Base-by-base conservation (phyloP, 345 rosid genomes). In the Sonneratia alba region DNA sequence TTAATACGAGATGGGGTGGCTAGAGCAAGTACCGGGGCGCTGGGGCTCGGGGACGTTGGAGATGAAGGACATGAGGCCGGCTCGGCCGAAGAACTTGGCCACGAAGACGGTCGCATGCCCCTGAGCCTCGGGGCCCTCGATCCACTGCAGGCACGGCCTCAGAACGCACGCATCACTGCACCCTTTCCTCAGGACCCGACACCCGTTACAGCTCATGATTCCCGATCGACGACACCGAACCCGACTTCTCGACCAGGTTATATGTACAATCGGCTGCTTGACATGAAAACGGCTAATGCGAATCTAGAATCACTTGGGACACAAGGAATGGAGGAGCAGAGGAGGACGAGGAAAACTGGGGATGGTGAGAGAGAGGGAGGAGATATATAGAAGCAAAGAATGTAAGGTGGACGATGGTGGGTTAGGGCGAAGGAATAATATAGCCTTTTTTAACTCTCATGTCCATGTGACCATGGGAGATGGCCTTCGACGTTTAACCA, bases 31-130 rank as follows among this genome's bases (percentile, higher is more conserved):
- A 95, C 99, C 89, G 19, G 99, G 91, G 55, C 99, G 93, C 68
- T 95, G 97, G 49, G 84, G 34, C 68, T 92, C 96, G 1, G 96
- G 97, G 36, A 95, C 99, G 74, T 93, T 87, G 66, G 99, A 87
- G 79, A 95, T 92, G 81, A 95, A 95, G 40, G 99, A 95, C 97
- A 92, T 87, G 22, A 95, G 89, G 32, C 97, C 99, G 71, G 99
- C 97, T 27, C 99, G 97, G 72, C 99, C 99, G 47, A 95, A 95
- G 78, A 95, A 92, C 82, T 92, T 95, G 76, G 99, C 97, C 42
- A 95, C 97, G 79, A 91, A 95, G 22, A 92, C 97, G 32, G 99
- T 95, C n/a, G 97, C 99, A 79, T 95, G 92, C 40, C 99, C 99
- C 75, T 95, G 97, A 9, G 99, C 87, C 74, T 92, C 97, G 8